These are phyloP conservation scores for Starmerella tilneyi DNA, from an alignment of 805 yeast species.

Conservation along the genomic window DNA sequence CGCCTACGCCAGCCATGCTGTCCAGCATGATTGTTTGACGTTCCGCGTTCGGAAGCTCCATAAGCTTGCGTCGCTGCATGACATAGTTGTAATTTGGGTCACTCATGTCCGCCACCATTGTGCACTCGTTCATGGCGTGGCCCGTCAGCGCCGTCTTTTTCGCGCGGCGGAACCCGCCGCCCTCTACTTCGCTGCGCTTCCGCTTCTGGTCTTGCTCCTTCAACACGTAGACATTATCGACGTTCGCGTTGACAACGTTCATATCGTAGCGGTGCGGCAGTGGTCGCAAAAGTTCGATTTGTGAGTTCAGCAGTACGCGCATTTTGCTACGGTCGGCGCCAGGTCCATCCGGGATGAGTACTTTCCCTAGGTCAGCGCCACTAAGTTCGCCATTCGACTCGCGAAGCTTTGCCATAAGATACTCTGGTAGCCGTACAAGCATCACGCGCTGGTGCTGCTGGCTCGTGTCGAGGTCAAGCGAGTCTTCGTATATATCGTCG, in stretches of 20 bases:
- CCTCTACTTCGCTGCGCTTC: slow-evolving; percentile 29
- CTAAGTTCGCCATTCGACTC: slow-evolving; percentile 43
- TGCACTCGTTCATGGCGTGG: slow-evolving; percentile 85
- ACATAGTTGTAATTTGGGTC: slow-evolving; percentile 63
- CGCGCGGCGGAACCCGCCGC: slow-evolving; percentile 10
- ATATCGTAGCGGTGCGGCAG: slow-evolving; percentile 82
- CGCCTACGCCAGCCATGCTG: slow-evolving; percentile 68
- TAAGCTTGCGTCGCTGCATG: slow-evolving; percentile 45
- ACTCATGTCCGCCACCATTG: slow-evolving; percentile 63
- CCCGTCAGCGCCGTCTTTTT: slow-evolving; percentile 79
- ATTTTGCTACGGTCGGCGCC: slow-evolving; percentile 26
- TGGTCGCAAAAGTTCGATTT: slow-evolving; percentile 37
- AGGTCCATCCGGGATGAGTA: slow-evolving; percentile 46
- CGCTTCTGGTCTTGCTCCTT: slow-evolving; percentile 63
- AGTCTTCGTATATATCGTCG: slow-evolving; percentile 46
- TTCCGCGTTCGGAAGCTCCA: slow-evolving; percentile 33
- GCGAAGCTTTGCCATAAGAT: slow-evolving; percentile 73
- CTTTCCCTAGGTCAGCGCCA: slow-evolving; percentile 69
- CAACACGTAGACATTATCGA: slow-evolving; percentile 76
- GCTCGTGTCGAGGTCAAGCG: slow-evolving; percentile 63
- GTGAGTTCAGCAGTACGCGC: slow-evolving; percentile 31
- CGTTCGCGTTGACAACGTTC: slow-evolving; percentile 63
- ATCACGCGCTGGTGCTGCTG: slow-evolving; percentile 66
- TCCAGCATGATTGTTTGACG: slow-evolving; percentile 61
- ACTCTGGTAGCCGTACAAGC: slow-evolving; percentile 85